Evolutionary conservation across 169 alveolate genomes (phyloP).

Genomic region (Nephromyces sp.): DNA sequence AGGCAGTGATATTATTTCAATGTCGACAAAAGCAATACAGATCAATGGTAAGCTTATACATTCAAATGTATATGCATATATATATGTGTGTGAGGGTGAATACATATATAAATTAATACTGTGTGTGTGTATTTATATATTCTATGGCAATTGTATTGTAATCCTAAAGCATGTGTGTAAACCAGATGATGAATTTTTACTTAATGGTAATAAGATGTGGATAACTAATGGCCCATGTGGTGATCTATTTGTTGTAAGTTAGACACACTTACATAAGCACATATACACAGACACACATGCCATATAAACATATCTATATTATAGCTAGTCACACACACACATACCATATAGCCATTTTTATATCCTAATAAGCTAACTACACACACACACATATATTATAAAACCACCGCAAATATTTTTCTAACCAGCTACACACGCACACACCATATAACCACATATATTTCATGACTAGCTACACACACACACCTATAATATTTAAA

Average conservation of each 20-base stretch:
- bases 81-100: not conserved
- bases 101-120: no score
- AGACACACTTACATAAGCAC: not conserved
- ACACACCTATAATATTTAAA: no score
- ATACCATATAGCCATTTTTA: no score
- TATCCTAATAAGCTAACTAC: no score
- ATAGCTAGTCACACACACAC: no score
- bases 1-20: not conserved
- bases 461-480: no score
- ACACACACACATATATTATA: no score
- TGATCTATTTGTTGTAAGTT: slow-evolving; percentile 51
- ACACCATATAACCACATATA: no score
- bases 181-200: slow-evolving; percentile 43
- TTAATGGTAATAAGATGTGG: slow-evolving; percentile 71
- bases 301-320: no score
- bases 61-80: not conserved
- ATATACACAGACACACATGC: no score
- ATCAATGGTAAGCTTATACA: not conserved
- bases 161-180: not conserved
- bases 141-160: not conserved
- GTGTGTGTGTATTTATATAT: not conserved
- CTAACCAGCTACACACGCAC: no score
- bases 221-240: slow-evolving; percentile 75
- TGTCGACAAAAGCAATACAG: not conserved
- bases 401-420: no score